Evolutionary conservation across 108 stramenopile genomes (phyloP).

Genomic region (Phaeodactylum tricornutum): DNA sequence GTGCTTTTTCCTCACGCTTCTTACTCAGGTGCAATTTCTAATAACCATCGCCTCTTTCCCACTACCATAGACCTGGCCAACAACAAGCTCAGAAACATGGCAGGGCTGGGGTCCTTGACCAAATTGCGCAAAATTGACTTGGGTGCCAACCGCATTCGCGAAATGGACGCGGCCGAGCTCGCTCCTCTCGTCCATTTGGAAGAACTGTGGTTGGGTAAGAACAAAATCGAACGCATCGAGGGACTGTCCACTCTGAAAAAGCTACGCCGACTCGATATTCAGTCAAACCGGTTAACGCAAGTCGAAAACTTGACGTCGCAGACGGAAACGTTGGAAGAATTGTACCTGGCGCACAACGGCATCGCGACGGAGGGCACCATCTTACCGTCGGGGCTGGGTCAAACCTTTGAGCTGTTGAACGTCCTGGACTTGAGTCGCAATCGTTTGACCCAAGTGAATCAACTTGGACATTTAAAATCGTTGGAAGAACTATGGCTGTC

Average conservation of each 20-base stretch:
- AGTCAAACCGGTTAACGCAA: slow-evolving; percentile 83
- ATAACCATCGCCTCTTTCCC: not conserved
- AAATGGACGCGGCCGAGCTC: slow-evolving; percentile 60
- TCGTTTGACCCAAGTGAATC: slow-evolving; percentile 48
- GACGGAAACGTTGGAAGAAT: slow-evolving; percentile 79
- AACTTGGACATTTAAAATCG: slow-evolving; percentile 57
- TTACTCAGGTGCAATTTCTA: not conserved
- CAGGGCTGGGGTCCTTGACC: slow-evolving; percentile 60
- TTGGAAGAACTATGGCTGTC: slow-evolving; percentile 95
- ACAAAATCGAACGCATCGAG: slow-evolving; percentile 78
- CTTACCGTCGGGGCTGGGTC: slow-evolving; percentile 37
- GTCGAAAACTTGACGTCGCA: slow-evolving; percentile 62
- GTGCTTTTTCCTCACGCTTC: too few species aligned
- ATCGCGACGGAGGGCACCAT: slow-evolving; percentile 69
- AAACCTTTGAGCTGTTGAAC: slow-evolving; percentile 40
- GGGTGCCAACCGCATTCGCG: slow-evolving; percentile 92
- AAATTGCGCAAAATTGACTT: slow-evolving; percentile 83
- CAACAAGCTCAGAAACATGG: slow-evolving; percentile 91
- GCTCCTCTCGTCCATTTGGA: slow-evolving; percentile 60
- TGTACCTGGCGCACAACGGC: slow-evolving; percentile 94
- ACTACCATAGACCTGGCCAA: slow-evolving; percentile 74
- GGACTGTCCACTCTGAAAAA: slow-evolving; percentile 68
- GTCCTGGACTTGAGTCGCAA: slow-evolving; percentile 80
- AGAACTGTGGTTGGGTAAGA: slow-evolving; percentile 86
- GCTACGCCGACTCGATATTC: slow-evolving; percentile 73